Percentiles rank a stretch among this genome's conserved stretches.
Evolutionary conservation across 2,329 filamentous ascomycete species (phyloP).

Genomic region (Aspergillus felis): DNA sequence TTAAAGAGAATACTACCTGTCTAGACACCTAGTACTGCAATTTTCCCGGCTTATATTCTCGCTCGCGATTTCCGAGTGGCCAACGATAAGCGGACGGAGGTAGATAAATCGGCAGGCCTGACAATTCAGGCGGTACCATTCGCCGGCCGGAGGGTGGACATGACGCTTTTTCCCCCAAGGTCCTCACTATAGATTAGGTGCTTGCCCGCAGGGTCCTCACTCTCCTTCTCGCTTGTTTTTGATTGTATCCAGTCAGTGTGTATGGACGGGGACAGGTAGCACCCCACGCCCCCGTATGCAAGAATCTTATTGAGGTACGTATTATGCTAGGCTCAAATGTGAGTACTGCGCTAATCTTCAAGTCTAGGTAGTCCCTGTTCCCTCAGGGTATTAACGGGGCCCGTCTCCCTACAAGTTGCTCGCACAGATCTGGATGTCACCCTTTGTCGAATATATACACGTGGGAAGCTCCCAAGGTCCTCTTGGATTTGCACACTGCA

Average conservation of each 20-base stretch:
- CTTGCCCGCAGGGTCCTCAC: slow-evolving; percentile 15
- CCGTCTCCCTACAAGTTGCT: background rate
- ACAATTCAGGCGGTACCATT: slow-evolving; percentile 2
- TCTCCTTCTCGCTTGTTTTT: slow-evolving; percentile 2
- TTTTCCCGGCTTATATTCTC: too few species aligned
- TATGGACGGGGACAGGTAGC: background rate
- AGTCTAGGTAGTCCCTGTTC: background rate
- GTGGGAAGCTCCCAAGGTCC: slow-evolving; percentile 19
- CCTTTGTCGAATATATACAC: background rate
- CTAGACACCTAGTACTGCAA: too few species aligned
- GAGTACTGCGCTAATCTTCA: background rate
- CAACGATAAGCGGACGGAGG: background rate
- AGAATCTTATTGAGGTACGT: background rate
- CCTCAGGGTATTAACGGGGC: background rate
- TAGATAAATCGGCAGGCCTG: background rate
- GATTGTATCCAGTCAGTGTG: too few species aligned
- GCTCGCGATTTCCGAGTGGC: background rate
- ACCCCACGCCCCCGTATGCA: background rate
- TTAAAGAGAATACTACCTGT: too few species aligned
- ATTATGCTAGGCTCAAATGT: background rate
- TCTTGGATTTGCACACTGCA: slow-evolving; percentile 9
- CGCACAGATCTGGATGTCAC: background rate
- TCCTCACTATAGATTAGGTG: background rate
- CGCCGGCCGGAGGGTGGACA: background rate
- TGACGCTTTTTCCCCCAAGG: background rate